Conservation (phyloP, 306 rosid species). For the Mimosa bimucronata region DNA sequence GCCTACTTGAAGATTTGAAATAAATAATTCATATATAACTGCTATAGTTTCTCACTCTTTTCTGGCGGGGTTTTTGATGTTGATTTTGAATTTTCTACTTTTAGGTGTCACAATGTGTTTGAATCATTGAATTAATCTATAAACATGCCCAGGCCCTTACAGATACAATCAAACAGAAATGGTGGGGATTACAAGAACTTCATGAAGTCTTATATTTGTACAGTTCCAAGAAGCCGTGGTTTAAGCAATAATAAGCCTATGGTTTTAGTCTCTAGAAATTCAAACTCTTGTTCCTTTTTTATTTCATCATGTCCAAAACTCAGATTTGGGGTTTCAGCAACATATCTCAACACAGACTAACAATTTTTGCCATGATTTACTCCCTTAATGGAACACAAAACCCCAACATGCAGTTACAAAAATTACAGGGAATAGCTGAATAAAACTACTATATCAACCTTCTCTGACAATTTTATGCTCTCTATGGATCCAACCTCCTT, state of each 20-base stretch:
- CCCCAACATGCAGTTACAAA: background rate
- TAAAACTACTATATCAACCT: constrained; percentile 58
- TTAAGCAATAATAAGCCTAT: background rate
- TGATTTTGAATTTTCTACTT: no score
- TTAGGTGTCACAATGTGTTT: background rate
- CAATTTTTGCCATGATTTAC: constrained; percentile 17
- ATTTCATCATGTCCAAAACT: constrained; percentile 22
- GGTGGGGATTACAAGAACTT: background rate
- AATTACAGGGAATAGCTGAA: background rate
- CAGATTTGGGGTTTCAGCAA: constrained; percentile 26
- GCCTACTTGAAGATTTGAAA: background rate
- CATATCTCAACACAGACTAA: constrained; percentile 8
- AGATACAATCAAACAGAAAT: background rate
- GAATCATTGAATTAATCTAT: background rate
- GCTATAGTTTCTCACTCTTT: no score
- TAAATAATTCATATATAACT: constrained; percentile 2
- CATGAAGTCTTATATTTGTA: no score
- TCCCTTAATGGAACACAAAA: background rate
- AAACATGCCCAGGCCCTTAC: background rate
- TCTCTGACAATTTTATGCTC: constrained; percentile 61
- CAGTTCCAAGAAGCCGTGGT: background rate
- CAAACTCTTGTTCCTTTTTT: constrained; percentile 17
- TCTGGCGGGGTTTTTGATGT: no score
- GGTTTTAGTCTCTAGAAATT: background rate
- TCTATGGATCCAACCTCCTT: constrained; percentile 60